phyloP scores from a whole-genome alignment of 768 basidiomycete genomes.

The Boletellus ananiceps region DNA sequence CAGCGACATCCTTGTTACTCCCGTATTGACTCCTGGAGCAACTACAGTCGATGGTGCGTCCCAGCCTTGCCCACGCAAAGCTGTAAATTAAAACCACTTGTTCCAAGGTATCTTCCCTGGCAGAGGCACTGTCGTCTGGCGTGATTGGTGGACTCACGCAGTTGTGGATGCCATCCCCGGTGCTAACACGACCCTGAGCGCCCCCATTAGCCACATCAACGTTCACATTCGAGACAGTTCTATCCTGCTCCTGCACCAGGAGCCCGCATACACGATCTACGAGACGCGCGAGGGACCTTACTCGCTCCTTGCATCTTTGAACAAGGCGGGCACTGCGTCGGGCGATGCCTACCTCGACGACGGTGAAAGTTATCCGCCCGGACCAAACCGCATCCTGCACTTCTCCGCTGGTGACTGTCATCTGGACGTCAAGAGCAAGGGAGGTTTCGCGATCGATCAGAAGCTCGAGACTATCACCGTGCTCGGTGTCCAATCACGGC shows the following conservation, averaged over 20 bases:
- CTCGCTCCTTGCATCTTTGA: conserved; percentile 56
- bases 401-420: not conserved
- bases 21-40: conserved; percentile 65
- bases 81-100: not conserved
- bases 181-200: conserved; percentile 47
- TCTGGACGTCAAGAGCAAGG: conserved; percentile 37
- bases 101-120: conserved; percentile 39
- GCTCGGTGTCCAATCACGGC: conserved; percentile 48
- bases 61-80: not conserved
- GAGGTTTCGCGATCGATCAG: conserved; percentile 35
- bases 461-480: conserved; percentile 50
- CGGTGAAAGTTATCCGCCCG: conserved; percentile 33
- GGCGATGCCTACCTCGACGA: conserved; percentile 70
- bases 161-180: conserved; percentile 41
- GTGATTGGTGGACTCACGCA: conserved; percentile 71
- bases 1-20: conserved; percentile 66
- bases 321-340: conserved; percentile 43
- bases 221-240: conserved; percentile 71
- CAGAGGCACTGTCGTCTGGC: conserved; percentile 53
- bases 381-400: not conserved
- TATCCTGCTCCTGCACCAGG: conserved; percentile 56
- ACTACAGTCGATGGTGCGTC: conserved; percentile 58
- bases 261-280: conserved; percentile 62
- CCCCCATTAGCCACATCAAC: conserved; percentile 71
- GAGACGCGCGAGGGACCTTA: conserved; percentile 63